Percentiles rank a stretch among this genome's conserved stretches.
phyloP scores from a whole-genome alignment of 2,329 filamentous ascomycete species.

The Pseudohalonectria lignicola region DNA sequence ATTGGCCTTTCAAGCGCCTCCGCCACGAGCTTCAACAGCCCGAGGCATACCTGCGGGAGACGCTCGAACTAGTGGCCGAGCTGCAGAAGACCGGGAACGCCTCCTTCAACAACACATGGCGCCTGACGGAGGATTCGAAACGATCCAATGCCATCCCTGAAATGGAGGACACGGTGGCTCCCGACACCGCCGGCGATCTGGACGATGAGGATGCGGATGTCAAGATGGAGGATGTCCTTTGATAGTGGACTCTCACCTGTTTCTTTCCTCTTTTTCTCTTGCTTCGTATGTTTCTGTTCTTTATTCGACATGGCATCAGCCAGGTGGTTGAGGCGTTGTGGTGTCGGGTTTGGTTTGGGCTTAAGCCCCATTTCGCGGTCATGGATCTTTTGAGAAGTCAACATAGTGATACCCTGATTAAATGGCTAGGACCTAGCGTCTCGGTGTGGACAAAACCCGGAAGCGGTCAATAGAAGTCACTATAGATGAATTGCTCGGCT shows the following conservation, averaged over 20 bases:
- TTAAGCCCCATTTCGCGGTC: too few species aligned
- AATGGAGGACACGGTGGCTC: slow-evolving; percentile 1
- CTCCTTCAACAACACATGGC: slow-evolving; percentile 80
- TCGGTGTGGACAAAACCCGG: too few species aligned
- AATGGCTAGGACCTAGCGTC: too few species aligned
- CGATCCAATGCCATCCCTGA: background rate
- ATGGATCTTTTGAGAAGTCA: too few species aligned
- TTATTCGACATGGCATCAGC: background rate
- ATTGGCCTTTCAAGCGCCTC: slow-evolving; percentile 88
- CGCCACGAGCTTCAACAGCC: slow-evolving; percentile 72
- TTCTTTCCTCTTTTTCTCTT: background rate
- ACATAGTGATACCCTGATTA: too few species aligned
- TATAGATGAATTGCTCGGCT: too few species aligned
- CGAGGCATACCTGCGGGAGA: slow-evolving; percentile 83
- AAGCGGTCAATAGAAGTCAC: too few species aligned
- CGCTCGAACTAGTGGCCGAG: slow-evolving; percentile 70
- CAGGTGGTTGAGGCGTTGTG: background rate
- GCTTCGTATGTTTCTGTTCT: background rate
- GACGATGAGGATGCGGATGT: slow-evolving; percentile 55
- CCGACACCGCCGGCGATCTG: slow-evolving; percentile 28
- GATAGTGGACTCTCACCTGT: background rate
- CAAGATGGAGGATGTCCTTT: slow-evolving; percentile 70
- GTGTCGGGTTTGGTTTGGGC: too few species aligned
- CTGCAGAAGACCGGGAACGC: slow-evolving; percentile 65
- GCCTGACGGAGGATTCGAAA: slow-evolving; percentile 29